Evolutionary conservation across 2,329 filamentous ascomycete genomes (phyloP).

Genomic region (Xylariaceae sp.): DNA sequence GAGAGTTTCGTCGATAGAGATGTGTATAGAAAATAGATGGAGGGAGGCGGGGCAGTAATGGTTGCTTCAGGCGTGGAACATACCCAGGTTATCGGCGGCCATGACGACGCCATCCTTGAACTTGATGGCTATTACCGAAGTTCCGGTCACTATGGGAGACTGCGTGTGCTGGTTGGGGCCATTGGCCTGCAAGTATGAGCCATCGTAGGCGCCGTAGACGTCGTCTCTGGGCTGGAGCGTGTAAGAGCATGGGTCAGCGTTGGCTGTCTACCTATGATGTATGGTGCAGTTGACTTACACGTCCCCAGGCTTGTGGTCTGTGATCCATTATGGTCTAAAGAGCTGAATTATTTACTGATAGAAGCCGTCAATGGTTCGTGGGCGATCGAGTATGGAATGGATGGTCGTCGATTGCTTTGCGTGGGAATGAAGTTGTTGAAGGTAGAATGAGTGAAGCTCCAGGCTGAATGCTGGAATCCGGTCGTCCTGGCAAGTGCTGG

Average conservation of each 20-base stretch:
- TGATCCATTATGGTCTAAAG: conserved; percentile 53
- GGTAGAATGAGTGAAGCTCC: conserved; percentile 11
- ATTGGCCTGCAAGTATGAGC: conserved; percentile 68
- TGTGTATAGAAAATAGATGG: background rate
- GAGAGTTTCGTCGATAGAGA: background rate
- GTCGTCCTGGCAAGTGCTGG: background rate
- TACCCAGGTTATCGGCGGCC: conserved; percentile 93
- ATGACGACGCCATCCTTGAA: conserved; percentile 96
- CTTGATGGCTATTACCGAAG: conserved; percentile 90
- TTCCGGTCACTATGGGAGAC: conserved; percentile 89
- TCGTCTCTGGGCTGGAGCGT: conserved; percentile 81
- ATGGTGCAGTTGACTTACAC: conserved; percentile 44
- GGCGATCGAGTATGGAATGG: background rate
- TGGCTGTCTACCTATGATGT: background rate
- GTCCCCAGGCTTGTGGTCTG: conserved; percentile 67
- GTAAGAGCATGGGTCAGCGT: conserved; percentile 10
- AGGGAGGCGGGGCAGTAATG: background rate
- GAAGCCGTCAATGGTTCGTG: background rate
- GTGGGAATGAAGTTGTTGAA: background rate
- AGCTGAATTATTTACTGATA: conserved; percentile 9
- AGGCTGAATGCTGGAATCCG: conserved; percentile 10
- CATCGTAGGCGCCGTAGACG: conserved; percentile 90
- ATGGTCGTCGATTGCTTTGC: conserved; percentile 15
- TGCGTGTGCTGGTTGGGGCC: conserved; percentile 82
- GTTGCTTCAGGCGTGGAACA: conserved; percentile 23